These are phyloP conservation scores for Austroboletus eburneus DNA, from an alignment of 768 basidiomycete species.

Conservation along the genomic window DNA sequence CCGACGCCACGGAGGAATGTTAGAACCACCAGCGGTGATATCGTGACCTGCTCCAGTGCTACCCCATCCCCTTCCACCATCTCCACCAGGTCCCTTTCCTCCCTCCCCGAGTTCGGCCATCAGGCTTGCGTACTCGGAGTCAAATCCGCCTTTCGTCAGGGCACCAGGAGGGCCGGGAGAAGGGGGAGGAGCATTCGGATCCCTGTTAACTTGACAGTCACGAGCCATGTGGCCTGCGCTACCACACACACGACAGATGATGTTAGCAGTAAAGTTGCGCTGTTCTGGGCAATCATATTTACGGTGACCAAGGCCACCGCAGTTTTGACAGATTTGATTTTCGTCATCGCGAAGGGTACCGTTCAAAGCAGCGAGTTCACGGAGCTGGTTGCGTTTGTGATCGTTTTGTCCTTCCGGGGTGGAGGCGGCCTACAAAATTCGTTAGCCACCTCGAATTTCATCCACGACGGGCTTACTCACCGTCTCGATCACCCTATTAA, in stretches of 20 bases:
- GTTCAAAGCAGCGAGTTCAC: conserved; percentile 95
- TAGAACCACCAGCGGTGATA: conserved; percentile 60
- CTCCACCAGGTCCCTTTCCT: conserved; percentile 50
- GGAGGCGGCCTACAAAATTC: conserved; percentile 75
- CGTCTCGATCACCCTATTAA: conserved; percentile 97
- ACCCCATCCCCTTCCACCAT: conserved; percentile 56
- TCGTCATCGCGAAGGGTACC: conserved; percentile 99
- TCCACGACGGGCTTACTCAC: conserved; percentile 43
- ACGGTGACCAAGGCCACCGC: conserved; percentile 89
- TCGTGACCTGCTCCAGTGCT: conserved; percentile 61
- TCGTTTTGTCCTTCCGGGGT: conserved; percentile 99
- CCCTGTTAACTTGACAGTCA: conserved; percentile 92
- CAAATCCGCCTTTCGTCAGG: conserved; percentile 74
- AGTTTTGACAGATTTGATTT: conserved; percentile 98
- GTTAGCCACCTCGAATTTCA: background rate
- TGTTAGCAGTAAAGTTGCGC: conserved; percentile 97
- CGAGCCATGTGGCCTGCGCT: conserved; percentile 99
- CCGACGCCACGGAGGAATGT: conserved; percentile 87
- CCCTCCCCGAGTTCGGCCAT: conserved; percentile 98
- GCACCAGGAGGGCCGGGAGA: conserved; percentile 34
- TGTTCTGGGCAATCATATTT: conserved; percentile 99
- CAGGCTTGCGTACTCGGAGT: conserved; percentile 94
- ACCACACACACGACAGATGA: conserved; percentile 98
- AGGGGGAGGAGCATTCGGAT: conserved; percentile 68
- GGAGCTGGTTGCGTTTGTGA: conserved; percentile 97